These are phyloP conservation scores for Fusarium newnesense DNA, from an alignment of 2,329 filamentous ascomycete genomes.

Conservation along the genomic window DNA sequence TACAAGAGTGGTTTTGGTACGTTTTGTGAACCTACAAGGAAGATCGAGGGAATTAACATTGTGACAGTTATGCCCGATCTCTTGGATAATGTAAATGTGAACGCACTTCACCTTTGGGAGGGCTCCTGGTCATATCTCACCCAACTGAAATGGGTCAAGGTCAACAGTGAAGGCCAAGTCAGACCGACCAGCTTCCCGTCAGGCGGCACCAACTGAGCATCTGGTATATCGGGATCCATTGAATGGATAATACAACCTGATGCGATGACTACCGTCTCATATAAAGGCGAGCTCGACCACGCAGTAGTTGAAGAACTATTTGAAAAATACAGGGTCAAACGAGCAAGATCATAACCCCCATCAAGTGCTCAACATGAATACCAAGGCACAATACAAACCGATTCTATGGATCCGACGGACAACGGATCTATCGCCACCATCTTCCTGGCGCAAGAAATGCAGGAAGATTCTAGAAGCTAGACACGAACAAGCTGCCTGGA, in stretches of 20 bases:
- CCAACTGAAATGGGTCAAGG: conserved; percentile 79
- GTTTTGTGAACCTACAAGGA: conserved; percentile 44
- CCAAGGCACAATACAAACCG: neutral
- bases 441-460: neutral
- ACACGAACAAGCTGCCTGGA: neutral
- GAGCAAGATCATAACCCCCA: neutral
- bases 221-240: neutral
- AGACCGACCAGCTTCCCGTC: conserved; percentile 84
- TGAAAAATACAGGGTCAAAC: neutral
- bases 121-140: conserved; percentile 85
- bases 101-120: conserved; percentile 78
- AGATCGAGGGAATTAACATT: conserved; percentile 26
- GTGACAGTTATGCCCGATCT: conserved; percentile 77
- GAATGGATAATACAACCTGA: neutral
- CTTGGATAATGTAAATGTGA: conserved; percentile 71
- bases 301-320: neutral
- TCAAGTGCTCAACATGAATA: neutral
- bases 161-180: conserved; percentile 72
- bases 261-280: neutral
- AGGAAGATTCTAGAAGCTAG: neutral
- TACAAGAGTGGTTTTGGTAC: conserved; percentile 83
- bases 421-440: neutral
- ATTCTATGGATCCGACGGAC: neutral
- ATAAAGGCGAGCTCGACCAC: neutral
- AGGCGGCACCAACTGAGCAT: conserved; percentile 26